Base-by-base conservation (phyloP, 306 rosid genomes). In the Trichosanthes cucumerina region DNA sequence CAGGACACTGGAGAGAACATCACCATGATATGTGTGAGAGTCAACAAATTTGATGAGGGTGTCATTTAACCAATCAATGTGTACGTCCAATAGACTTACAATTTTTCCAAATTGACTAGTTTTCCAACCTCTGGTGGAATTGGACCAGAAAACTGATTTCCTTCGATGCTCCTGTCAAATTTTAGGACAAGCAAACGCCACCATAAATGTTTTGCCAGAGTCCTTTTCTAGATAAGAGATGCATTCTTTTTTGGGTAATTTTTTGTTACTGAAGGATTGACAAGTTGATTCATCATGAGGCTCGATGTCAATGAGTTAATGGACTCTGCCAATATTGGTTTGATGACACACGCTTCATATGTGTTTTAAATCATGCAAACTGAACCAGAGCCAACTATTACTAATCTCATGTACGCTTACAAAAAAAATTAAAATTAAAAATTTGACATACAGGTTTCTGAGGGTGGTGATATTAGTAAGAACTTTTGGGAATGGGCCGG, bases 401-500 rank as follows among this genome's bases (percentile, higher is more conserved):
- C 38, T 5, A 71, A 70, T 44, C 18, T 6, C 57, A 13, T 23
- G 18, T 41, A 10, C 56, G 0, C 57, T 41, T n/a, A 68, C 28
- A 39, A 1, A 65, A n/a, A 12, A 9, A 19, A 18, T 3, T 13
- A 71, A 15, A 18, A 31, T 26, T 47, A 28, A 84, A 74, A n/a
- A 21, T 60, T 23, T 34, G 83, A 85, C 96, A 43, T 88, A 94
- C 98, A 94, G 23, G 83, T 92, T 94, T 86, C 23, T 88, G 86
- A 94, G 91, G 79, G 96, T 92, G 84, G 90, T 89, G 60, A 94
- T 90, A 23, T 79, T 87, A 76, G 97, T 86, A 49, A 94, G 92
- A 57, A 82, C 98, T 83, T 83, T 87, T 14, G 98, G 98, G 80
- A 94, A 94, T 70, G 93, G 93, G 41, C 97, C 98, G 46, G 98